phyloP scores from a whole-genome alignment of 2,329 filamentous ascomycete species.

The Colletotrichum trifolii region DNA sequence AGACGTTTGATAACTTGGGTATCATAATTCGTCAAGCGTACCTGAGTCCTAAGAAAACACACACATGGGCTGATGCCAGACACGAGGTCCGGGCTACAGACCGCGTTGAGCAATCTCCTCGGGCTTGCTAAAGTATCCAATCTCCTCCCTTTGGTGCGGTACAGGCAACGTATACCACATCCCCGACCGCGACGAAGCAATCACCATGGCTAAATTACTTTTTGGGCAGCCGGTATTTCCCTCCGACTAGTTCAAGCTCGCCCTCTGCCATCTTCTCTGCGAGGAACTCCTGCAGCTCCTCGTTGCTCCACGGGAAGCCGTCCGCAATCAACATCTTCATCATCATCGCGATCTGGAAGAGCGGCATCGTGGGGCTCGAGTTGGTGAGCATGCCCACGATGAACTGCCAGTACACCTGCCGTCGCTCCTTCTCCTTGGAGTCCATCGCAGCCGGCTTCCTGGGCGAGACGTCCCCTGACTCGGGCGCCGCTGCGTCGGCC shows the following conservation, averaged over 20 bases:
- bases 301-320: conserved; percentile 89
- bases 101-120: no score
- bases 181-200: no score
- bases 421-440: conserved; percentile 70
- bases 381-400: conserved; percentile 97
- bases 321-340: conserved; percentile 90
- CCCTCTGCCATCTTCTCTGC: conserved; percentile 79
- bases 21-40: no score
- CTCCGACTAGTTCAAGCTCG: conserved; percentile 75
- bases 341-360: conserved; percentile 90
- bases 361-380: conserved; percentile 81
- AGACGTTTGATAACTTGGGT: no score
- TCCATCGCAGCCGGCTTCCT: conserved; percentile 66
- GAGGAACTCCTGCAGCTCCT: conserved; percentile 86
- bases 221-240: conserved; percentile 75
- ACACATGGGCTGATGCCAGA: no score
- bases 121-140: no score
- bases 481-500: conserved; percentile 37
- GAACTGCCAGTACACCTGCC: conserved; percentile 86
- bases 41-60: no score
- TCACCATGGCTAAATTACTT: conserved; percentile 53
- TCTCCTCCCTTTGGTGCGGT: no score
- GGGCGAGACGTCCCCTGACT: conserved; percentile 51
- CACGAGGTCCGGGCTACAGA: no score
- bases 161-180: no score